Percentiles rank a stretch among this genome's conserved stretches.
phyloP scores from a whole-genome alignment of 2,329 filamentous ascomycete genomes.

The Penicillium fuscoglaucum region DNA sequence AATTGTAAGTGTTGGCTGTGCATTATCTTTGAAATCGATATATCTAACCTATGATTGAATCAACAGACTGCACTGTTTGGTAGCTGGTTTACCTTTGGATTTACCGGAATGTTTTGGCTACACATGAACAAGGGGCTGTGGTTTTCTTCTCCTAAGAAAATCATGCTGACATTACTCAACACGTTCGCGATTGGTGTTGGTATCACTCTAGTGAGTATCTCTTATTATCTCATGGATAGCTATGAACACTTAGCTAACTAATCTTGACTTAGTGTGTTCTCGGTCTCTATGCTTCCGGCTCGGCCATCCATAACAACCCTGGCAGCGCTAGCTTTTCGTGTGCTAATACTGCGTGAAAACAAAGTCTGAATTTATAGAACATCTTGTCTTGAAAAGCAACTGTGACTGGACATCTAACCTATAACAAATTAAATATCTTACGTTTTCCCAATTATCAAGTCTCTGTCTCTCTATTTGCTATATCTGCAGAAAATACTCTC shows the following conservation, averaged over 20 bases:
- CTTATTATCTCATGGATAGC: not conserved
- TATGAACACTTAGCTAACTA: not conserved
- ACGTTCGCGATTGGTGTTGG: not conserved
- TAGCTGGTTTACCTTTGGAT: not conserved
- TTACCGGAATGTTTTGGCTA: not conserved
- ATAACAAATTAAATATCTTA: no score
- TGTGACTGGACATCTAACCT: no score
- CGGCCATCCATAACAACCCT: not conserved
- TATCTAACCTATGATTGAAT: not conserved
- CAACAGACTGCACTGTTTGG: not conserved
- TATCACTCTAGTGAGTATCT: not conserved
- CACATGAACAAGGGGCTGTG: not conserved
- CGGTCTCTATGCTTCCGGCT: not conserved
- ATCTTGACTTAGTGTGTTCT: not conserved
- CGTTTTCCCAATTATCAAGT: no score
- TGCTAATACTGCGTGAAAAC: not conserved
- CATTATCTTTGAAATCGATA: not conserved
- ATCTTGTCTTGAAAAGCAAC: no score
- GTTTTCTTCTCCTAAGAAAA: not conserved
- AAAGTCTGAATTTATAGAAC: not conserved
- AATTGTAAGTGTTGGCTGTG: constrained; percentile 36
- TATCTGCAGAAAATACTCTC: no score
- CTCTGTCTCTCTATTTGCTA: no score
- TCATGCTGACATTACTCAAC: not conserved
- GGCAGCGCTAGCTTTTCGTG: not conserved